Evolutionary conservation across 257 asterid genomes (phyloP).

Genomic region (Petunia axillaris): DNA sequence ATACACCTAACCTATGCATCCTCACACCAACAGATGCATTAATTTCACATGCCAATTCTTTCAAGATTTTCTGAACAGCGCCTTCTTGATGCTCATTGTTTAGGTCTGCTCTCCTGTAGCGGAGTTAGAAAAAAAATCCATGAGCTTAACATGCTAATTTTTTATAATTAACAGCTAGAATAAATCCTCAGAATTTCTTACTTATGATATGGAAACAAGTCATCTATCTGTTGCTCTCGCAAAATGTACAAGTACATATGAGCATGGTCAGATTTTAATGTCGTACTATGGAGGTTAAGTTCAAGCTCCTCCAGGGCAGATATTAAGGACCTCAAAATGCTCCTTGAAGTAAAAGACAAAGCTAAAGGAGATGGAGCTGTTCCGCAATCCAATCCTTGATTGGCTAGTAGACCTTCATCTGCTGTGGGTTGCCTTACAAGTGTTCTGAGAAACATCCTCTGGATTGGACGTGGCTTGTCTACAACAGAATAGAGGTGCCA

Average conservation of each 20-base stretch:
- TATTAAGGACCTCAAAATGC: slow-evolving; percentile 80
- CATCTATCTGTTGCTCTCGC: slow-evolving; percentile 86
- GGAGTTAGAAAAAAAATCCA: slow-evolving; percentile 21
- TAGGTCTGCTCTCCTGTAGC: slow-evolving; percentile 63
- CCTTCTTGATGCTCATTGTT: slow-evolving; percentile 62
- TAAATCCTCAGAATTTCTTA: slow-evolving; percentile 36
- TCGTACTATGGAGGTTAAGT: slow-evolving; percentile 85
- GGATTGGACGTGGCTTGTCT: slow-evolving; percentile 72
- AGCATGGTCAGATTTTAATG: slow-evolving; percentile 87
- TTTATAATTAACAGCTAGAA: neutral
- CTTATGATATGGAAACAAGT: slow-evolving; percentile 82
- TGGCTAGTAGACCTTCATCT: slow-evolving; percentile 65
- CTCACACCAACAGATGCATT: slow-evolving; percentile 78
- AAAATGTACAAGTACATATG: slow-evolving; percentile 88
- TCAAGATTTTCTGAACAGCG: slow-evolving; percentile 65
- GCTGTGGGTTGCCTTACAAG: slow-evolving; percentile 91
- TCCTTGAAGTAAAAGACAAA: slow-evolving; percentile 84
- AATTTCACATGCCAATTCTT: slow-evolving; percentile 69
- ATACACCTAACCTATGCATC: slow-evolving; percentile 94
- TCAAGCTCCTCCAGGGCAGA: slow-evolving; percentile 99
- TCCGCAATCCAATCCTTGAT: slow-evolving; percentile 64
- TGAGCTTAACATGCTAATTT: neutral
- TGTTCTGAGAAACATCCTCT: slow-evolving; percentile 90
- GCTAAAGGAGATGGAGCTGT: slow-evolving; percentile 57
- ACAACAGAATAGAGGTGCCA: slow-evolving; percentile 95